Percentiles rank a stretch among this genome's conserved stretches.
Evolutionary conservation across 2,329 filamentous ascomycete genomes (phyloP).

Genomic region (Pseudocercospora crystallina): DNA sequence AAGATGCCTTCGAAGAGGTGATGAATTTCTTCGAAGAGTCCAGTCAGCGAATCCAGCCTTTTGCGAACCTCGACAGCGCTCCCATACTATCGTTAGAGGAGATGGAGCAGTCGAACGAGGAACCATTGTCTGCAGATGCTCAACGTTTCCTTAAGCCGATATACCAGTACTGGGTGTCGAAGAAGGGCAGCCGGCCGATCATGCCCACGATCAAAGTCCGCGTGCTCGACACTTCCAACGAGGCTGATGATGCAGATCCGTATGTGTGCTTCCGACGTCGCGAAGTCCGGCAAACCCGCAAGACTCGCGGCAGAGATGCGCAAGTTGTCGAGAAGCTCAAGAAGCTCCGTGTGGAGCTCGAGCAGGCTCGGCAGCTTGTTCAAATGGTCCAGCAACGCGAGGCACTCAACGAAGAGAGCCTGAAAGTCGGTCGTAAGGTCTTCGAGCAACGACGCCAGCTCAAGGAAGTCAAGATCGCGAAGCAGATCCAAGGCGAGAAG

Average conservation of each 20-base stretch:
- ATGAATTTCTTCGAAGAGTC: constrained; percentile 95
- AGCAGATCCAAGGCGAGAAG: constrained; percentile 79
- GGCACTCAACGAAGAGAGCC: constrained; percentile 71
- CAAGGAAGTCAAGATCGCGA: constrained; percentile 83
- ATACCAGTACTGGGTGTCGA: constrained; percentile 85
- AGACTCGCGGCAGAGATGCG: constrained; percentile 89
- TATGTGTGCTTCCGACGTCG: constrained; percentile 97
- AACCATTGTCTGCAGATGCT: constrained; percentile 53
- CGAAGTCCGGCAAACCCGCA: constrained; percentile 89
- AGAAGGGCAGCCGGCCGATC: constrained; percentile 68
- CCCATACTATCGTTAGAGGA: constrained; percentile 63
- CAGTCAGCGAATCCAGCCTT: constrained; percentile 79
- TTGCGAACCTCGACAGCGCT: constrained; percentile 84
- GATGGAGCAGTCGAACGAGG: constrained; percentile 64
- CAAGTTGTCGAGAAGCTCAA: constrained; percentile 94
- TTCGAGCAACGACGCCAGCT: constrained; percentile 81
- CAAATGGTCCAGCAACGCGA: constrained; percentile 78
- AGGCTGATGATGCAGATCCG: constrained; percentile 92
- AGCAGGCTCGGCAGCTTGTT: constrained; percentile 81
- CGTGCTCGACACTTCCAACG: constrained; percentile 81
- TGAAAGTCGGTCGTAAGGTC: constrained; percentile 71
- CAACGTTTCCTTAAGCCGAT: constrained; percentile 70
- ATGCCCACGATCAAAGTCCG: constrained; percentile 72
- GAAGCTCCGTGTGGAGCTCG: constrained; percentile 84
- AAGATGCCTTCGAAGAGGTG: constrained; percentile 89